These are phyloP conservation scores for Mortierella sp. DNA, from an alignment of 371 early-diverging fungal species.

Conservation along the genomic window DNA sequence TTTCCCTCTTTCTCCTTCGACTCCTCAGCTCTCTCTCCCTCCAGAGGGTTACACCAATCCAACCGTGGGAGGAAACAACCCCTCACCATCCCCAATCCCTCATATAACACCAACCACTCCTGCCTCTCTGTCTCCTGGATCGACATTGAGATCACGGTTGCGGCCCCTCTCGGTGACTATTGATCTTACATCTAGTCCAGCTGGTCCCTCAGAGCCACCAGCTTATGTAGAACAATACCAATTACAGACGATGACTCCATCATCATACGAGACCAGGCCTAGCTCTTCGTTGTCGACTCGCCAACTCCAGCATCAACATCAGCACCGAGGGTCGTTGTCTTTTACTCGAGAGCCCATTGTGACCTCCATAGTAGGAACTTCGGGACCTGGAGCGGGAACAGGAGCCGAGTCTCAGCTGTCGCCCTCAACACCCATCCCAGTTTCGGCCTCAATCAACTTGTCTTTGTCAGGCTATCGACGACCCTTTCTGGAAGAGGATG, in stretches of 20 bases:
- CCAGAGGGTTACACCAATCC: constrained; percentile 2
- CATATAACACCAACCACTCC: no score
- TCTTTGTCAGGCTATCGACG: constrained; percentile 18
- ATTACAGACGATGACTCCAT: neutral
- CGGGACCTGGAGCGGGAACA: neutral
- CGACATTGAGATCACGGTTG: neutral
- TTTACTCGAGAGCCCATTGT: neutral
- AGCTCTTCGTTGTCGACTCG: neutral
- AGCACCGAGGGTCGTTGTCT: neutral
- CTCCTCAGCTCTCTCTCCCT: neutral
- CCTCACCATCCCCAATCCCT: neutral
- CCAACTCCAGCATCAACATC: neutral
- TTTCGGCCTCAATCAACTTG: neutral
- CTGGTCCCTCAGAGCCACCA: constrained; percentile 1
- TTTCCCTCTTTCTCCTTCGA: neutral
- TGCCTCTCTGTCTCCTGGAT: neutral
- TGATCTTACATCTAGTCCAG: neutral
- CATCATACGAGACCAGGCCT: neutral
- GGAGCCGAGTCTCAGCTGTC: neutral
- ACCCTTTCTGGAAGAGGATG: constrained; percentile 34
- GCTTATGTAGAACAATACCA: constrained; percentile 15
- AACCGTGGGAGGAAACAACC: neutral
- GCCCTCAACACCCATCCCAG: constrained; percentile 2
- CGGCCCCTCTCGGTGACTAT: constrained; percentile 22
- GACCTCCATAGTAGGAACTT: neutral